A percentile compares a stretch with the other conserved stretches of the same genome.
Conservation (phyloP, 345 rosid genomes). For the Lagerstroemia speciosa region DNA sequence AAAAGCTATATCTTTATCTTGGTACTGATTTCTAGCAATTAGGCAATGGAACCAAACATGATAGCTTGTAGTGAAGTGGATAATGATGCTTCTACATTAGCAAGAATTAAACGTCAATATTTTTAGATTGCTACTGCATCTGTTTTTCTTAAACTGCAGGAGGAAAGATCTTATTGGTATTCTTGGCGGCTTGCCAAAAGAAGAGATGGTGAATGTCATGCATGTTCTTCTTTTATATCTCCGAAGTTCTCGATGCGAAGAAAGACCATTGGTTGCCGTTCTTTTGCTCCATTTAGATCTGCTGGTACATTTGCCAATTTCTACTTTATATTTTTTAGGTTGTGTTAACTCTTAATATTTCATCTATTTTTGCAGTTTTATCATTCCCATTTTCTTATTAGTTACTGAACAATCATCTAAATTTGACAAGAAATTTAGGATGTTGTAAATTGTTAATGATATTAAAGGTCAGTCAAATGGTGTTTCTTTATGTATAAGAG, state of each 20-base stretch:
- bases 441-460: neutral
- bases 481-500: neutral
- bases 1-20: neutral
- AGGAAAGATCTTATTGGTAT: constrained; percentile 26
- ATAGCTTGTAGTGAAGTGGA: neutral
- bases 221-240: constrained; percentile 37
- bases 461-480: neutral
- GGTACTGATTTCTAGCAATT: neutral
- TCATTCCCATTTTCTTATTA: neutral
- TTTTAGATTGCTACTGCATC: neutral
- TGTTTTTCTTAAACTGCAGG: constrained; percentile 19
- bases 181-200: constrained; percentile 23
- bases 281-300: constrained; percentile 44
- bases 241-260: constrained; percentile 26
- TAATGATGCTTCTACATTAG: neutral
- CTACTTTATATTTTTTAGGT: neutral
- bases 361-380: neutral
- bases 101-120: neutral
- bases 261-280: constrained; percentile 35
- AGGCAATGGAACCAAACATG: neutral
- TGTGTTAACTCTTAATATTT: neutral
- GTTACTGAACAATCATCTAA: neutral
- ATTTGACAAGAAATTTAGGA: neutral
- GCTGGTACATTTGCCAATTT: constrained; percentile 22
- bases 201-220: constrained; percentile 35